Base-by-base conservation (phyloP, 345 rosid species). In the Dipteronia dyeriana region DNA sequence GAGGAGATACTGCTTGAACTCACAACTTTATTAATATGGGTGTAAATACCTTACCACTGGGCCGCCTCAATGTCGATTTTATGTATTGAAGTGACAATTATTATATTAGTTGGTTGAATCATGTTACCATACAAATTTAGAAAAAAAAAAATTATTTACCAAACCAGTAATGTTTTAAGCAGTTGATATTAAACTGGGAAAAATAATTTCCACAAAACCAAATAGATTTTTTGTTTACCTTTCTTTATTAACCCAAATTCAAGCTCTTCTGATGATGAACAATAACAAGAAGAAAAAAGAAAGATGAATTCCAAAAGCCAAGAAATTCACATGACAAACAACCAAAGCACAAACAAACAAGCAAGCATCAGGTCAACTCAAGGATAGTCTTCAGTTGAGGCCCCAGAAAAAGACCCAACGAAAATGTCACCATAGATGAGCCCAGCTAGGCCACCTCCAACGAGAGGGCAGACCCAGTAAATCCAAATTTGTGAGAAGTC, bases 361-460 rank as follows among this genome's bases (percentile, higher is more conserved):
- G 5, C 0, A 20, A n/a, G 49, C 3, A 45, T 45, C 12, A 31
- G 4, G 38, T 2, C 19, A 59, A 59, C 26, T 81, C 78, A 65
- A 66, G 85, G 82, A 70, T 86, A 84, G 20, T 78, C 87, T 19
- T 78, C 82, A 4, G 88, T 59, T 3, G 89, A 75, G 70, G 87
- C 88, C 0, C 85, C 70, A 19, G 81, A 68, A 22, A 92, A 91
- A 5, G 91, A 88, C 54, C 89, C 90, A 49, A 90, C 93, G 80
- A 90, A 95, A 43, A 91, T 73, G 19, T 91, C 91, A 6, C 94
- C 93, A 25, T 95, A 95, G 7, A 95, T 74, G 4, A 93, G 88
- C 74, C 98, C 98, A 49, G 94, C 99, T 0, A 95, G 75, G 7
- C 87, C 97, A 20, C 98, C 99, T 11, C 98, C 98, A 5, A 91